phyloP scores from a whole-genome alignment of 768 basidiomycete species.

The Paxillus ammoniavirescens region DNA sequence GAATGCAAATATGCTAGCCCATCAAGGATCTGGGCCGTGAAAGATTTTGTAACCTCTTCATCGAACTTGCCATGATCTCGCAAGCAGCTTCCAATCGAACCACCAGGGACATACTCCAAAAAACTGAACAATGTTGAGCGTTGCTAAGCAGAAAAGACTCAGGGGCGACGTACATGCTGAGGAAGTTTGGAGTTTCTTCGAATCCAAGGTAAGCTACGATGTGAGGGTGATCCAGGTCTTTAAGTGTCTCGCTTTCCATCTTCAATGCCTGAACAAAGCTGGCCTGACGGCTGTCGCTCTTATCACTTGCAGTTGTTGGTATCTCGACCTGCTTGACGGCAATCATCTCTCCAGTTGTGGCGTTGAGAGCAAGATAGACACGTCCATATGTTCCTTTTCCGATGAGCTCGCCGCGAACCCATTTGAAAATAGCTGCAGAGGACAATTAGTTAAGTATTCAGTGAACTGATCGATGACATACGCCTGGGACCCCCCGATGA shows the following conservation, averaged over 20 bases:
- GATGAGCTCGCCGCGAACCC: slow-evolving; percentile 97
- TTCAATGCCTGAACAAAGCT: slow-evolving; percentile 90
- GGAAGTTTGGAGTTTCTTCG: slow-evolving; percentile 81
- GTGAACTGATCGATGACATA: slow-evolving; percentile 39
- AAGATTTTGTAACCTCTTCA: slow-evolving; percentile 88
- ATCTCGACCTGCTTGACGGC: slow-evolving; percentile 99
- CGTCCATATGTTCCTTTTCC: slow-evolving; percentile 96
- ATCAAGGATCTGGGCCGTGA: slow-evolving; percentile 86
- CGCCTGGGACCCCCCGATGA: slow-evolving; percentile 64
- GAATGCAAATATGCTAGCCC: slow-evolving; percentile 94
- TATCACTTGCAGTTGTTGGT: slow-evolving; percentile 88
- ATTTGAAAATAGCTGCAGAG: slow-evolving; percentile 83
- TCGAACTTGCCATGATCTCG: slow-evolving; percentile 92
- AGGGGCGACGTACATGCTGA: slow-evolving; percentile 78
- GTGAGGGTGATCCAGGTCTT: slow-evolving; percentile 94
- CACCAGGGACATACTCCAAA: slow-evolving; percentile 98
- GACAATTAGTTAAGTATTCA: slow-evolving; percentile 13
- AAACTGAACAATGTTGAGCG: slow-evolving; percentile 55
- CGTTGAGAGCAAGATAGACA: slow-evolving; percentile 94
- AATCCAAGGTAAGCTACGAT: slow-evolving; percentile 98
- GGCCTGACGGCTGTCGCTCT: slow-evolving; percentile 80
- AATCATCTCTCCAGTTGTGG: slow-evolving; percentile 97
- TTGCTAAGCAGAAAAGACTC: background rate
- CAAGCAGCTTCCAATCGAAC: slow-evolving; percentile 88
- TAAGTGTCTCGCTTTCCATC: slow-evolving; percentile 93